phyloP scores from a whole-genome alignment of 345 rosid genomes.

The Arabidopsis suecica region DNA sequence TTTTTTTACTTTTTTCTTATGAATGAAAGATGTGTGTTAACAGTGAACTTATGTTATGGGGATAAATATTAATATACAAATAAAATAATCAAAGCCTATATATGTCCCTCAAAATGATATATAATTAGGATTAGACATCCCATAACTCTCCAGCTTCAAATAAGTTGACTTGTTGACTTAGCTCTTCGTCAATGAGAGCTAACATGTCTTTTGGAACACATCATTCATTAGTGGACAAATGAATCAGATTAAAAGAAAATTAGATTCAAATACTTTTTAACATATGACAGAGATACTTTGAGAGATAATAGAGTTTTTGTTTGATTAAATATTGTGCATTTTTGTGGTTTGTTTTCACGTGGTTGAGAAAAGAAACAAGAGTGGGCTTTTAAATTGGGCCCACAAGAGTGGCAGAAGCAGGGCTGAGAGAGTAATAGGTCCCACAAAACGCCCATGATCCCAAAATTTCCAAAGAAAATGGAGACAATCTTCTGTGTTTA shows the following conservation, averaged over 20 bases:
- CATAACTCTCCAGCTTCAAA: background rate
- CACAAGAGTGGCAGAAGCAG: constrained; percentile 41
- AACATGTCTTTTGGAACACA: constrained; percentile 10
- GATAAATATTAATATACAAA: no score
- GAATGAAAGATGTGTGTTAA: background rate
- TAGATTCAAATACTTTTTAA: no score
- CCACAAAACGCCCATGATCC: constrained; percentile 45
- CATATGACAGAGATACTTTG: constrained; percentile 15
- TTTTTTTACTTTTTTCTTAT: background rate
- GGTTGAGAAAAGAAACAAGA: constrained; percentile 24
- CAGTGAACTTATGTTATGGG: background rate
- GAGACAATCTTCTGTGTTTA: constrained; percentile 46
- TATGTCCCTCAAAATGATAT: background rate
- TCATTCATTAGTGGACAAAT: constrained; percentile 26
- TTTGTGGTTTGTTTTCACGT: constrained; percentile 20
- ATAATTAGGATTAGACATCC: constrained; percentile 8
- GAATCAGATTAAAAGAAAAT: constrained; percentile 1
- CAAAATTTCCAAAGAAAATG: constrained; percentile 48
- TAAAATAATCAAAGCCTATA: background rate
- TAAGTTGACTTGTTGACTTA: constrained; percentile 35
- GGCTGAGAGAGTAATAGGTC: constrained; percentile 38
- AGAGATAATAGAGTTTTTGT: constrained; percentile 9
- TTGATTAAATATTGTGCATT: background rate
- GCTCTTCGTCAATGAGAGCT: constrained; percentile 27
- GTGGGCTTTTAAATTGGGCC: constrained; percentile 46